Evolutionary conservation across 768 basidiomycete genomes (phyloP).

Genomic region (Asterophora lycoperdoides): DNA sequence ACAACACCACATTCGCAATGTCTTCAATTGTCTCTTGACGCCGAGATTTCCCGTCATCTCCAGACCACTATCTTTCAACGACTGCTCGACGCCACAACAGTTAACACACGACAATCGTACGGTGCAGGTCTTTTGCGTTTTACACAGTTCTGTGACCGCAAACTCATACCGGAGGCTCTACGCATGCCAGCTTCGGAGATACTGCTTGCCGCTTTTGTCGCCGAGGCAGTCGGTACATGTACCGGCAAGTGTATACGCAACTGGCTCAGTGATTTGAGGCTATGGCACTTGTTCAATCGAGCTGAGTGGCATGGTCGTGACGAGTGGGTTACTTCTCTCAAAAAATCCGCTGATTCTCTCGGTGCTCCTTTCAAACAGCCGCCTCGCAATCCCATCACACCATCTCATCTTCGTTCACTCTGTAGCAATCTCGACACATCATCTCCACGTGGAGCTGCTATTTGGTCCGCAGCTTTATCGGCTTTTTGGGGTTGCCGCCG

Average conservation of each 20-base stretch:
- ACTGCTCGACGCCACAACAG: too few relatives aligned
- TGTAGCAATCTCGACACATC: constrained; percentile 17
- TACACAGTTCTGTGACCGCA: constrained; percentile 27
- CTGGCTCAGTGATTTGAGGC: constrained; percentile 15
- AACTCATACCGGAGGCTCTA: constrained; percentile 15
- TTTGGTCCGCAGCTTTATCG: constrained; percentile 30
- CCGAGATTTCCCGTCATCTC: too few relatives aligned
- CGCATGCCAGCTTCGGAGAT: constrained; percentile 20
- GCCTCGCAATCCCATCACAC: too few relatives aligned
- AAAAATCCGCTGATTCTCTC: constrained; percentile 1
- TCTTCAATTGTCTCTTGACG: too few relatives aligned
- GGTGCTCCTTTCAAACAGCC: constrained; percentile 2
- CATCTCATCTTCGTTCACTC: constrained; percentile 28
- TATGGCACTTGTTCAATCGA: constrained; percentile 8
- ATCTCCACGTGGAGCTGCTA: constrained; percentile 26
- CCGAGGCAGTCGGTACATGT: too few relatives aligned
- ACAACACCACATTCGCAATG: too few relatives aligned
- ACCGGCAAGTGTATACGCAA: constrained; percentile 8
- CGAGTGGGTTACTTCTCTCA: not conserved
- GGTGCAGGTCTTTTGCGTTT: constrained; percentile 26
- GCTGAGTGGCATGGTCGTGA: constrained; percentile 1
- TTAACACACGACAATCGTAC: constrained; percentile 6
- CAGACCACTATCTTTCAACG: too few relatives aligned
- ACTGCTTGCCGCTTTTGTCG: constrained; percentile 23
- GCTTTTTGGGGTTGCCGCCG: constrained; percentile 34